A percentile compares a stretch with the other conserved stretches of the same genome.
These are phyloP conservation scores for Puccinia horiana DNA, from an alignment of 1,284 basidiomycete species.

Conservation along the genomic window DNA sequence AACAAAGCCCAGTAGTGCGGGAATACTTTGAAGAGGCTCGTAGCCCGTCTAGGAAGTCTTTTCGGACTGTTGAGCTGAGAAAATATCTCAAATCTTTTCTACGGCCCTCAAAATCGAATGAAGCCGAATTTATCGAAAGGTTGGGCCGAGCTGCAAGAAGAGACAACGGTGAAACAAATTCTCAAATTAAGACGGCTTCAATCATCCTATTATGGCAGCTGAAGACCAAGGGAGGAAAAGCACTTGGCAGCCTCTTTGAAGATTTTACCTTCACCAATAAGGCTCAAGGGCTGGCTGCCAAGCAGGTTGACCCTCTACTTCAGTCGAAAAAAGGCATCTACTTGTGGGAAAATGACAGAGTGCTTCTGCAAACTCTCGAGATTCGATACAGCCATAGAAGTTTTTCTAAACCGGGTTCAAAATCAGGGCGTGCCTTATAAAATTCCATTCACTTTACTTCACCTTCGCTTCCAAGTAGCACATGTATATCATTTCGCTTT, in stretches of 20 bases:
- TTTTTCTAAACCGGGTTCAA: background rate
- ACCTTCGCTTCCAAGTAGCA: no score
- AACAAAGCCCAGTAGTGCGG: background rate
- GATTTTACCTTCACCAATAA: background rate
- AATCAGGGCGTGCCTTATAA: background rate
- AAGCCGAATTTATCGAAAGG: background rate
- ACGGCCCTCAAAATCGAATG: background rate
- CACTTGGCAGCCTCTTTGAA: background rate
- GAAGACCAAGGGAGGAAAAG: background rate
- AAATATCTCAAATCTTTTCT: background rate
- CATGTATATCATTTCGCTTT: no score
- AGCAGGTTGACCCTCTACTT: background rate
- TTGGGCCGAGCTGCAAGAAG: background rate
- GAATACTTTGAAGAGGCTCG: background rate
- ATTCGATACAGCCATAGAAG: background rate
- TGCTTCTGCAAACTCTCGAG: background rate
- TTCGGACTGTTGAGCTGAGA: background rate
- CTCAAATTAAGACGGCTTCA: background rate
- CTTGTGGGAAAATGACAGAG: background rate
- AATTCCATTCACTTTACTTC: background rate
- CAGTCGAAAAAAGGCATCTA: background rate
- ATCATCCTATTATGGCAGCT: conserved; percentile 3
- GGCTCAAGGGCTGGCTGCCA: background rate
- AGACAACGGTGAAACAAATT: background rate
- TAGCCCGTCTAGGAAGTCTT: background rate